Evolutionary conservation across 352 stramenopile genomes (phyloP), one percentile per base, ranked within the genome.

Genomic region (Globisporangium orthogonon): DNA sequence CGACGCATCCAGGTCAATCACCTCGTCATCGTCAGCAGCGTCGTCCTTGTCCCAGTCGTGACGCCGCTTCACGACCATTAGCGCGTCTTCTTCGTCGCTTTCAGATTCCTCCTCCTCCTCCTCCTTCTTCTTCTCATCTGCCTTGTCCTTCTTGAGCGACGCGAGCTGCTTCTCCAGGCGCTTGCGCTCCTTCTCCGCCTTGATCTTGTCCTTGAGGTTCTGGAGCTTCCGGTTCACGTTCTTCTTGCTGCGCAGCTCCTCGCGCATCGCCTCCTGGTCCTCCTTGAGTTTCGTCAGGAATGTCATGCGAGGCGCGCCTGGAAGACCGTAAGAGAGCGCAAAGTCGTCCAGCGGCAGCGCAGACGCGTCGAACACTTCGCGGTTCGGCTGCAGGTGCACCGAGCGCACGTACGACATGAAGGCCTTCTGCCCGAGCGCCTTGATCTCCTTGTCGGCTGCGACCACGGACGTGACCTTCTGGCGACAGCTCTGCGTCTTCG

Each of bases 321-420:
- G 79, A 50, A 99, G 82, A 15, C 97, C 97, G 23, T 99, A 81
- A 15, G 92, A 98, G 40, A 76, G 61, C 6, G 97, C 97, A 69
- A 96, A 99, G 15, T 81, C 89, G 48, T 98, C 86, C 45, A 99
- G 71, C 46, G 83, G 73, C 40, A 99, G 72, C 59, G 91, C 66
- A 9, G 74, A 75, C 11, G 97, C 83, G 51, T 98, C 74, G 60
- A 99, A 99, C 14, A 98, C 85, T 23, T 97, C 76, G 65, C 97
- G 95, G 62, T 98, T 87, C 3, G 94, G 93, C 89, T 98, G 95
- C 28, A 99, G 70, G 52, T 96, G 87, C 39, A 99, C 86, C 0
- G 89, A 98, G 28, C 97, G 91, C 37, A 99, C 76, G 70, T 99
- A 99, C 14, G 93, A 98, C 74, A 96, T 96, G 69, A 99, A 99